Evolutionary conservation across 805 yeast species (phyloP).

Genomic region (Yamadazyma philogaea): DNA sequence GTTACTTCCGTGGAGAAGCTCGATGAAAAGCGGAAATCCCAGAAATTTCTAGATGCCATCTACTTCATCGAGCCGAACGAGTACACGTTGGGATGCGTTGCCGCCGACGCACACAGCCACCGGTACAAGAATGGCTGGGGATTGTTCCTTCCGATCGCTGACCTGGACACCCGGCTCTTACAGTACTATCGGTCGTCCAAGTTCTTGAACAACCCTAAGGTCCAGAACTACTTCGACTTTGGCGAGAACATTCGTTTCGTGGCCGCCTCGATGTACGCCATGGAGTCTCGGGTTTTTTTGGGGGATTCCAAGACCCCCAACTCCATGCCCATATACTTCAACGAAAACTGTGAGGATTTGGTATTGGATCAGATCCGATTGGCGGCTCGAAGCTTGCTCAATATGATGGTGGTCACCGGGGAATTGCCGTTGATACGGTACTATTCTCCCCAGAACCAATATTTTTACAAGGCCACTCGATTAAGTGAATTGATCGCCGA

Average conservation of each 20-base stretch:
- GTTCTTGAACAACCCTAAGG: conserved; percentile 30
- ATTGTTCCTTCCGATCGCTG: conserved; percentile 58
- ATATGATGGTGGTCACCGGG: conserved; percentile 73
- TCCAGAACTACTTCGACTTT: conserved; percentile 28
- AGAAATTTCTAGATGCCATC: conserved; percentile 69
- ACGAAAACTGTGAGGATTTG: conserved; percentile 56
- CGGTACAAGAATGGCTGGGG: conserved; percentile 75
- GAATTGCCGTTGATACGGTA: conserved; percentile 87
- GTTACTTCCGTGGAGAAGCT: conserved; percentile 65
- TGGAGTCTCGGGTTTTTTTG: conserved; percentile 71
- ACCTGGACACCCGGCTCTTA: conserved; percentile 15
- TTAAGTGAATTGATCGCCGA: conserved; percentile 70
- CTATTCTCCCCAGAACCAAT: conserved; percentile 50
- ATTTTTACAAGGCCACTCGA: conserved; percentile 49
- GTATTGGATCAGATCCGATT: conserved; percentile 55
- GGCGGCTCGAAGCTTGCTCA: conserved; percentile 64
- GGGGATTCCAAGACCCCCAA: conserved; percentile 49
- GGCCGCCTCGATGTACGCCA: conserved; percentile 50
- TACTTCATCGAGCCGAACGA: conserved; percentile 71
- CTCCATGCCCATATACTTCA: conserved; percentile 73
- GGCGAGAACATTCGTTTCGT: conserved; percentile 27
- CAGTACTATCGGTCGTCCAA: conserved; percentile 18
- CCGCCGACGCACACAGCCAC: conserved; percentile 69
- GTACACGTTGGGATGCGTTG: conserved; percentile 70
- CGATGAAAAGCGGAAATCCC: conserved; percentile 59